Conservation (phyloP, 148 eudicot genomes). For the Amaranthus cruentus region DNA sequence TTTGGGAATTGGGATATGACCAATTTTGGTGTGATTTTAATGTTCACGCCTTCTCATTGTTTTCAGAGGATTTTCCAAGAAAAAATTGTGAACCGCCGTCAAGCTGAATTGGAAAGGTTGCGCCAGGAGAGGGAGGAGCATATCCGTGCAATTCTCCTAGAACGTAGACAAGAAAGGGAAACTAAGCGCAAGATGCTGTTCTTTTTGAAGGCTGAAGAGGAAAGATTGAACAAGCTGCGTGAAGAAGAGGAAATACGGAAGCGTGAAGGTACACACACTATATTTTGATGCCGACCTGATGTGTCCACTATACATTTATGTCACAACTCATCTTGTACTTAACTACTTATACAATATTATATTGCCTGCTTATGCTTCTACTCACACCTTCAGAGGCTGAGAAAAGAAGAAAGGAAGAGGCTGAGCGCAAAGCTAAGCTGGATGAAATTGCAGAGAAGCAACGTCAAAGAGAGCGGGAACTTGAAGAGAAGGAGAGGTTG, state of each 20-base stretch:
- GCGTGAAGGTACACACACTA: constrained; percentile 52
- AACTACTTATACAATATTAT: too few species aligned
- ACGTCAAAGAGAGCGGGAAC: constrained; percentile 71
- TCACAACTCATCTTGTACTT: neutral
- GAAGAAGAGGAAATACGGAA: constrained; percentile 84
- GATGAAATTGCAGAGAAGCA: constrained; percentile 90
- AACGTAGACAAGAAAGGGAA: constrained; percentile 60
- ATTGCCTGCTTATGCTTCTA: neutral
- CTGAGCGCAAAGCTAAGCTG: constrained; percentile 65
- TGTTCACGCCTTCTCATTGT: neutral
- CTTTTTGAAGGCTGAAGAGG: constrained; percentile 67
- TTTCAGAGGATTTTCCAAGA: constrained; percentile 57
- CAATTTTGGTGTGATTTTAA: neutral
- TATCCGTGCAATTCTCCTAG: constrained; percentile 38
- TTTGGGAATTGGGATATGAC: neutral
- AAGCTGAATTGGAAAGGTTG: constrained; percentile 52
- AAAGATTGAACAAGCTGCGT: constrained; percentile 45
- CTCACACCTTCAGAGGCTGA: constrained; percentile 61
- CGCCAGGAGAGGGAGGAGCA: constrained; percentile 62
- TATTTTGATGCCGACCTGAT: neutral
- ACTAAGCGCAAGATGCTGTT: constrained; percentile 58
- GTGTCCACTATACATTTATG: neutral
- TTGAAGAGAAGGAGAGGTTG: constrained; percentile 65
- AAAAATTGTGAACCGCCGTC: constrained; percentile 39
- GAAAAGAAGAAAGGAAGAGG: constrained; percentile 68